Percentiles rank a stretch among this genome's conserved stretches.
Evolutionary conservation across 306 rosid species (phyloP).

Genomic region (Gillenia trifoliata): DNA sequence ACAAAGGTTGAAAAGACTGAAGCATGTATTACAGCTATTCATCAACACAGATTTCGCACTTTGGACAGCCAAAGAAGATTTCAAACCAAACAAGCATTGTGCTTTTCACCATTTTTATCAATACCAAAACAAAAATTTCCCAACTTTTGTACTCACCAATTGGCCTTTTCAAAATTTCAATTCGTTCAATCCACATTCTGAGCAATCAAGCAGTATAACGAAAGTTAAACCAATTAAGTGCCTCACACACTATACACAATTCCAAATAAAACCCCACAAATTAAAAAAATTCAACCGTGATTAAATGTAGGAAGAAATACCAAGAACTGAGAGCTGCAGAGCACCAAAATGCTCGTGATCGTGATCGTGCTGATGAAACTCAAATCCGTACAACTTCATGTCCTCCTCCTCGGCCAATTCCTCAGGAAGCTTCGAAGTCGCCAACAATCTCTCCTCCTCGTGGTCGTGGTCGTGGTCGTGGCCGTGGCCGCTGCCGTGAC

Average conservation of each 20-base stretch:
- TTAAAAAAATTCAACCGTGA: too few species aligned
- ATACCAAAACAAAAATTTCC: not conserved
- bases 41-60: too few species aligned
- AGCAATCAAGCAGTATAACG: slow-evolving; percentile 9
- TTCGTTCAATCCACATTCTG: not conserved
- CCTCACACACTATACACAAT: not conserved
- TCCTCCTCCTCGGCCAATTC: slow-evolving; percentile 98
- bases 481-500: not conserved
- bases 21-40: too few species aligned
- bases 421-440: slow-evolving; percentile 56
- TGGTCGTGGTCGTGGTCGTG: slow-evolving; percentile 16
- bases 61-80: not conserved
- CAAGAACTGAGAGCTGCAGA: slow-evolving; percentile 56
- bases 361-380: slow-evolving; percentile 31
- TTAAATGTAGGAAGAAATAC: slow-evolving; percentile 25
- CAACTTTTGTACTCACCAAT: not conserved
- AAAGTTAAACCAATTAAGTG: not conserved
- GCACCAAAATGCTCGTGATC: slow-evolving; percentile 20
- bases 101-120: not conserved
- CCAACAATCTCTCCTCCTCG: slow-evolving; percentile 16
- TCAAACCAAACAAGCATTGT: not conserved
- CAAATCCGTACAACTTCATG: slow-evolving; percentile 75
- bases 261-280: not conserved
- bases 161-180: not conserved
- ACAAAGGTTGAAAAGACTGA: too few species aligned